Percentiles rank a stretch among this genome's conserved stretches.
Conservation (phyloP, 805 yeast genomes). For the Barnettozyma botsteinii region DNA sequence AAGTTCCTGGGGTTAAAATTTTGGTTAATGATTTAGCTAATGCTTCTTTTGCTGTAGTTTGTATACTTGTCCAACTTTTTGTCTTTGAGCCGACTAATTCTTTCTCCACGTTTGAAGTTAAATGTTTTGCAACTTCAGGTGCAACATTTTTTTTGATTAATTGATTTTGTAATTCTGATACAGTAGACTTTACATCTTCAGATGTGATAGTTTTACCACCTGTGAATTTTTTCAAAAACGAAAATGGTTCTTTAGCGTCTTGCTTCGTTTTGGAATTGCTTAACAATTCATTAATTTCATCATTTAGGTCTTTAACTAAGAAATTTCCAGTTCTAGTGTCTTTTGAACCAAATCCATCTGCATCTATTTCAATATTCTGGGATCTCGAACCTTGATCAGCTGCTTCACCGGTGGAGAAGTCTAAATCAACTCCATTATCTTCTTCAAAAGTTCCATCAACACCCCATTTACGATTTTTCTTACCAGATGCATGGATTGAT, state of each 20-base stretch:
- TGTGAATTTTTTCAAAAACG: conserved; percentile 52
- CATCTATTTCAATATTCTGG: conserved; percentile 24
- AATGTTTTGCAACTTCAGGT: conserved; percentile 73
- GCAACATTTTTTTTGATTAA: conserved; percentile 85
- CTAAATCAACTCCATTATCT: conserved; percentile 39
- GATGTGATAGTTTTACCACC: conserved; percentile 66
- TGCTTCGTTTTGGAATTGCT: conserved; percentile 23
- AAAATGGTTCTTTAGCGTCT: conserved; percentile 39
- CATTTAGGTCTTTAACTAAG: conserved; percentile 56
- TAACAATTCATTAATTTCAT: conserved; percentile 41
- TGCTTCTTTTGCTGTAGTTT: conserved; percentile 64
- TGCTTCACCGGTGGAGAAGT: conserved; percentile 41
- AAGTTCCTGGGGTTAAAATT: conserved; percentile 85
- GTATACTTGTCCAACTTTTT: conserved; percentile 67
- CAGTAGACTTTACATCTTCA: conserved; percentile 59
- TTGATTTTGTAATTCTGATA: conserved; percentile 65
- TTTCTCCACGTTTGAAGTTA: conserved; percentile 64
- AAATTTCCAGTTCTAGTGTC: conserved; percentile 50
- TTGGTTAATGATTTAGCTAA: conserved; percentile 57
- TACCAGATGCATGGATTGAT: conserved; percentile 24
- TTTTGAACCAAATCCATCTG: conserved; percentile 34
- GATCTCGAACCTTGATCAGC: conserved; percentile 14
- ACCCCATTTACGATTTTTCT: conserved; percentile 59
- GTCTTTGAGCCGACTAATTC: conserved; percentile 70
- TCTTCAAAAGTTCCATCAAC: conserved; percentile 53